Percentiles rank a stretch among this genome's conserved stretches.
Evolutionary conservation across 2,329 filamentous ascomycete genomes (phyloP).

Genomic region (Penicillium sumatraense): DNA sequence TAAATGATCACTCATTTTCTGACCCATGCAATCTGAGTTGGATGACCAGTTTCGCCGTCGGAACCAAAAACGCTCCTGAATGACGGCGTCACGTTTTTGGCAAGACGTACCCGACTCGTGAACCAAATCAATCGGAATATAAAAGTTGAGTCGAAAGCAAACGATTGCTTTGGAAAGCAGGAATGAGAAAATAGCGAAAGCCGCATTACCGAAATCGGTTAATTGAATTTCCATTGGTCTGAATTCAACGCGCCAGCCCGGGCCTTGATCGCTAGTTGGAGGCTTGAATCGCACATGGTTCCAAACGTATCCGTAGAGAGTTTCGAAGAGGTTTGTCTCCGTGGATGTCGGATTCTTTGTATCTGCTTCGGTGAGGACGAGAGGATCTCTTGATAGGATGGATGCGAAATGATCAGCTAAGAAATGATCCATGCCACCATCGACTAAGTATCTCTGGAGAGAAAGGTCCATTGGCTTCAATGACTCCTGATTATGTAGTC

Average conservation of each 20-base stretch:
- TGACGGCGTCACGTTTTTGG: conserved; percentile 76
- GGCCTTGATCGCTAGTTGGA: conserved; percentile 73
- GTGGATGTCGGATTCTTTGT: conserved; percentile 8
- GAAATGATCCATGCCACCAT: conserved; percentile 24
- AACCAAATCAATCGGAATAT: conserved; percentile 79
- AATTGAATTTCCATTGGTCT: conserved; percentile 94
- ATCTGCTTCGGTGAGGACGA: conserved; percentile 13
- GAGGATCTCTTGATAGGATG: conserved; percentile 2
- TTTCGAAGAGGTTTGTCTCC: conserved; percentile 17
- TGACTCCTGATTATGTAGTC: background rate
- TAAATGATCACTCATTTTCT: background rate
- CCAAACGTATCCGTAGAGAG: conserved; percentile 22
- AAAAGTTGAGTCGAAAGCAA: conserved; percentile 86
- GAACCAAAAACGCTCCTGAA: conserved; percentile 80
- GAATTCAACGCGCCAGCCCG: conserved; percentile 92
- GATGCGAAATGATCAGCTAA: conserved; percentile 22
- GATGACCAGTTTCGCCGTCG: conserved; percentile 77
- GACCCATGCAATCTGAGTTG: background rate
- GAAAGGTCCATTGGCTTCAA: conserved; percentile 9
- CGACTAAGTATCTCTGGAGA: conserved; percentile 15
- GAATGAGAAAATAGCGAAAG: conserved; percentile 89
- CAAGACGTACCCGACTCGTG: conserved; percentile 93
- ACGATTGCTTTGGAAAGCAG: conserved; percentile 85
- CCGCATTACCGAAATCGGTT: conserved; percentile 92
- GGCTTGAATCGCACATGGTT: conserved; percentile 23